A percentile compares a stretch with the other conserved stretches of the same genome.
Conservation (phyloP, 805 yeast species). For the Candida arabinofermentans region DNA sequence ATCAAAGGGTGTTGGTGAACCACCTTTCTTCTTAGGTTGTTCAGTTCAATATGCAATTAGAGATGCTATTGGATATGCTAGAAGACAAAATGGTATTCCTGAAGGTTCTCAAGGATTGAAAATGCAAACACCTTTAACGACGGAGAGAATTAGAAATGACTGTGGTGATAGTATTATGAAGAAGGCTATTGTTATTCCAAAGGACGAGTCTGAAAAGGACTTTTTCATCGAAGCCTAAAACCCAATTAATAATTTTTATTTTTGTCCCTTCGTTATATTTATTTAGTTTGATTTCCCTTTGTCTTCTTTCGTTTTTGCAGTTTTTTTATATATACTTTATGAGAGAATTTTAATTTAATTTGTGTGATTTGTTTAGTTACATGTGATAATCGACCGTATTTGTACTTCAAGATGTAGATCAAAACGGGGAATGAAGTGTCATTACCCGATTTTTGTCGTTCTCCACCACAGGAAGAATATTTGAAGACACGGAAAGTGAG, state of each 20-base stretch:
- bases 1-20: slow-evolving; percentile 48
- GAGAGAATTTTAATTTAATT: too few relatives aligned
- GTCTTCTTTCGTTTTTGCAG: too few relatives aligned
- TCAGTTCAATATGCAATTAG: slow-evolving; percentile 41
- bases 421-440: too few relatives aligned
- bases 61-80: slow-evolving; percentile 37
- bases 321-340: too few relatives aligned
- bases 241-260: slow-evolving; percentile 11
- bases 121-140: slow-evolving; percentile 38
- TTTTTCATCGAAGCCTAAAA: slow-evolving; percentile 35
- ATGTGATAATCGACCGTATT: too few relatives aligned
- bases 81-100: slow-evolving; percentile 28
- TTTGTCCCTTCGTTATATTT: background rate
- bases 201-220: slow-evolving; percentile 28
- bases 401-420: too few relatives aligned
- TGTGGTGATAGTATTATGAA: slow-evolving; percentile 35
- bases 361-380: too few relatives aligned
- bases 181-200: slow-evolving; percentile 31
- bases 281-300: background rate
- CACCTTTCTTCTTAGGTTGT: slow-evolving; percentile 45
- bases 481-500: too few relatives aligned
- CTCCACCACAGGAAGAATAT: too few relatives aligned
- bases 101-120: slow-evolving; percentile 22
- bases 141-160: slow-evolving; percentile 38
- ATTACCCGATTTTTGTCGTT: too few relatives aligned